Evolutionary conservation across 129 eudicot species (phyloP).

Genomic region (Lonicera japonica): DNA sequence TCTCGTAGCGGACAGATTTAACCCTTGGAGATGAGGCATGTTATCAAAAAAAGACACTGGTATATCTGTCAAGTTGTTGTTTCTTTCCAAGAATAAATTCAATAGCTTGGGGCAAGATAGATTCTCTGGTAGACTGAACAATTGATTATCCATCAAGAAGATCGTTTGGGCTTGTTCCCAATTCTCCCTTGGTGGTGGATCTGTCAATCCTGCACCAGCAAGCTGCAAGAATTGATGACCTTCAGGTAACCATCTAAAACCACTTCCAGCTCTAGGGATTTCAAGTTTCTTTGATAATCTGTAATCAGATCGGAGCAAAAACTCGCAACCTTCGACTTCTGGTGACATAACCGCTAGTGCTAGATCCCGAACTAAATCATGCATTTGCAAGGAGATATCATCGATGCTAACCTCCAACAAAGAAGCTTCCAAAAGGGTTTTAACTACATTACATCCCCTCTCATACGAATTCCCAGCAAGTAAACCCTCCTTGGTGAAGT

Average conservation of each 20-base stretch:
- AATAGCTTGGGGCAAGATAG: background rate
- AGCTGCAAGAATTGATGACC: background rate
- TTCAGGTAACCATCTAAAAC: background rate
- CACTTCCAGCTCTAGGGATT: background rate
- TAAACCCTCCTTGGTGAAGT: background rate
- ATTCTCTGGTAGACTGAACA: background rate
- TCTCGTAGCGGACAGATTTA: slow-evolving; percentile 16
- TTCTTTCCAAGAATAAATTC: slow-evolving; percentile 18
- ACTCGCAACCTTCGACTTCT: background rate
- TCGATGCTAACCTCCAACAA: slow-evolving; percentile 4
- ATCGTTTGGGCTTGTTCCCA: slow-evolving; percentile 7
- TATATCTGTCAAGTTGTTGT: slow-evolving; percentile 5
- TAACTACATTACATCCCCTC: background rate
- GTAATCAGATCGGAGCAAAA: background rate
- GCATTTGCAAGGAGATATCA: slow-evolving; percentile 12
- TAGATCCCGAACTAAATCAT: slow-evolving; percentile 1
- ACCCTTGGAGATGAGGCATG: slow-evolving; percentile 14
- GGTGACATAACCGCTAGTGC: slow-evolving; percentile 4
- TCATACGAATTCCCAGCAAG: background rate
- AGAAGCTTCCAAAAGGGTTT: background rate
- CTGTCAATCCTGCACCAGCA: background rate
- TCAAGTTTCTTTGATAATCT: no score
- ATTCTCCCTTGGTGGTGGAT: background rate
- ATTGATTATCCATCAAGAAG: slow-evolving; percentile 4
- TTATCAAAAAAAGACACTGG: slow-evolving; percentile 9